A percentile compares a stretch with the other conserved stretches of the same genome.
Conservation (phyloP, 805 yeast species). For the fission yeast (Schizosaccharomyces pombe) region ASM294v3 CU329670.1:3884501-3885000, state of each 20-base stretch:
- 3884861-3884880: background rate
- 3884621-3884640: background rate
- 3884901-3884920: background rate
- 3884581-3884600: background rate
- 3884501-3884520: too few relatives aligned
- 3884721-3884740: background rate
- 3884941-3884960: background rate
- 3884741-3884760: background rate
- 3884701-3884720: background rate
- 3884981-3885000: background rate
- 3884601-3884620: background rate
- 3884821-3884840: background rate
- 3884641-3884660: constrained; percentile 3
- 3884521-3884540: background rate
- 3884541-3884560: background rate
- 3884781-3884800: too few relatives aligned
- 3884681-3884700: background rate
- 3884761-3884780: background rate
- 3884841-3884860: background rate
- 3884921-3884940: background rate
- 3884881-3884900: background rate
- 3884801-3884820: background rate
- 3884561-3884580: background rate
- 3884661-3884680: background rate
- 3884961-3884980: background rate